Base-by-base conservation (phyloP, 768 basidiomycete species). In the Suillus spraguei region DNA sequence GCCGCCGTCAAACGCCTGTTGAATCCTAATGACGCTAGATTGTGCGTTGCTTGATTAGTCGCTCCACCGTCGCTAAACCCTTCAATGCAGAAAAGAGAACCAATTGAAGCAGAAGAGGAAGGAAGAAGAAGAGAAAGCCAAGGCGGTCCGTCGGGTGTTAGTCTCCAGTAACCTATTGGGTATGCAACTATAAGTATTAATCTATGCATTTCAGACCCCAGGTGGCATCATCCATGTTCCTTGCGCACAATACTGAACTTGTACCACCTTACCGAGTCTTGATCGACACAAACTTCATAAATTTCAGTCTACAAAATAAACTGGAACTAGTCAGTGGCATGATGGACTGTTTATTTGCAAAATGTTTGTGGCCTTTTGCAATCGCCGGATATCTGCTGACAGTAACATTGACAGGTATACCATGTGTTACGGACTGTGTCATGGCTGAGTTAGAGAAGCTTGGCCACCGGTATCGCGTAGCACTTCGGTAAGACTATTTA, bases 241-340 rank as follows among this genome's bases (percentile, higher is more conserved):
- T 99, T 47, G 88, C 91, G 5, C 97, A 99, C 76, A 99, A 99
- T 75, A 89, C 91, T 24, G 91, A 97, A 22, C 91, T 99, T 54
- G 96, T 94, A 0, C 97, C 97, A 0, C 97, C 97, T 4, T 99
- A 99, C 74, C 88, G 97, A 22, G 94, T 99, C 33, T 86, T 99
- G 44, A 94, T 99, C 64, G 97, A 99, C 77, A 99, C 97, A 73
- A 99, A 99, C 75, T 99, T 99, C 69, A 99, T 99, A 83, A 99
- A 99, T 74, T 97, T 99, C 75, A 94, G 91, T 68, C 83, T 99
- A 56, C 97, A 99, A 80, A 99, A 99, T 77, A 97, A 98, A 76
- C 80, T 99, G 67, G 97, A 99, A 75, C 84, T 99, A 61, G 82
- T 98, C 24, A 88, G 90, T 70, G 95, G 93, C n/a, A 98, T 99